Base-by-base conservation (phyloP, 768 basidiomycete genomes). In the Exidia glandulosa region DNA sequence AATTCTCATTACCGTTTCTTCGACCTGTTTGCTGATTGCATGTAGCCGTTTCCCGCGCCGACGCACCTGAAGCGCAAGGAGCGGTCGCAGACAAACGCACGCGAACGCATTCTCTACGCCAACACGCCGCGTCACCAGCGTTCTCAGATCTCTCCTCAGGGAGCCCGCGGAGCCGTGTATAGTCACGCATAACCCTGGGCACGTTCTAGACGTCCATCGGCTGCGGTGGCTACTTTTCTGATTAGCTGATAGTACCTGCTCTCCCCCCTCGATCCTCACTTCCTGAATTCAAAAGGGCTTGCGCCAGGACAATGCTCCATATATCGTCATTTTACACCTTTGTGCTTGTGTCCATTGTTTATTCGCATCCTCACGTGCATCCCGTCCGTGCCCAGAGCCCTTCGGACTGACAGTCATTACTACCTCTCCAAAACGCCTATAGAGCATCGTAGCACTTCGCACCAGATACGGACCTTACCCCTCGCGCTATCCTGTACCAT, bases 51-150 rank as follows among this genome's bases (percentile, higher is more conserved):
- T 73, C 90, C 90, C 1, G 76, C 85, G 37, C 87, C 90, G 32
- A 92, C 89, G 10, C 89, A 92, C 68, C 78, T 88, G 50, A 74
- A 85, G 47, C 79, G 90, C 66, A 90, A 90, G 68, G 89, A 90
- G 71, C 81, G 89, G n/a, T 89, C 87, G 66, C 85, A 84, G 10
- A 79, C 81, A 64, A 91, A 89, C 66, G 50, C 50, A 9, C 50
- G 50, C 25, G 50, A 54, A 27, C 50, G 50, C 50, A 25, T 54
- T 31, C 50, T 54, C 7, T 54, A n/a, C 30, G 50, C 50, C 6
- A 14, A 54, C 27, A 23, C 25, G 30, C 25, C 50, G 14, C 50
- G 50, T 27, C 50, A 54, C 50, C 25, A 31, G 25, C 50, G 30
- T 27, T 13, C 7, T 9, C 50, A 54, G 50, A 12, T 54, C 50